phyloP scores from a whole-genome alignment of 1,284 basidiomycete species.

The Cystobasidium slooffiae region DNA sequence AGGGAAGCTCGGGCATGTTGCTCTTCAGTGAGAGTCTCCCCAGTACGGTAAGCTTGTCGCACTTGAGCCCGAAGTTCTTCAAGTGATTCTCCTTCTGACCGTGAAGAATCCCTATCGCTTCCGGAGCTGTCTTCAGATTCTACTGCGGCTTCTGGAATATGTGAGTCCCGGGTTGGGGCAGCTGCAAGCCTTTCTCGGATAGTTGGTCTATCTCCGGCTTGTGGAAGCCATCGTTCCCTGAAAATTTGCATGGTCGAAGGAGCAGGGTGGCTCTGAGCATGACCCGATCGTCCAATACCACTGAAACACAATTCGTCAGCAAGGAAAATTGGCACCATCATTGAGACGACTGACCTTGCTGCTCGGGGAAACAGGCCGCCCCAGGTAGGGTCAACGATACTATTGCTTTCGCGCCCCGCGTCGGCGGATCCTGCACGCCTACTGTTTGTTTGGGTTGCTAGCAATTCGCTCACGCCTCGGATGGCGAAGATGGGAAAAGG shows the following conservation, averaged over 20 bases:
- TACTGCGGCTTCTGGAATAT: too few species aligned
- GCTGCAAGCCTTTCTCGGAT: too few species aligned
- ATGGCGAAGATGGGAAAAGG: constrained; percentile 48
- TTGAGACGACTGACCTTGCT: constrained; percentile 18
- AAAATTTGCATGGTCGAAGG: not conserved
- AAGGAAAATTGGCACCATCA: not conserved
- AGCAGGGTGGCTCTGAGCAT: not conserved
- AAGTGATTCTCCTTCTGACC: too few species aligned
- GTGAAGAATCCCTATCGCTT: too few species aligned
- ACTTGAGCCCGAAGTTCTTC: too few species aligned
- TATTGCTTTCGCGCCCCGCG: not conserved
- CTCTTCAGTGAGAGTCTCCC: too few species aligned
- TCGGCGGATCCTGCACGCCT: constrained; percentile 20
- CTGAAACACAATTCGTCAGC: not conserved
- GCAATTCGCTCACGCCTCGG: constrained; percentile 39
- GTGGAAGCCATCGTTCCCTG: not conserved
- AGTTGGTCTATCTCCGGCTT: too few species aligned
- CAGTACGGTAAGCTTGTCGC: too few species aligned
- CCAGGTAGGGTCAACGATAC: constrained; percentile 21
- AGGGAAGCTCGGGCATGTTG: too few species aligned
- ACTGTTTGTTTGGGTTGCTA: constrained; percentile 24
- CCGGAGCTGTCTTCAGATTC: too few species aligned
- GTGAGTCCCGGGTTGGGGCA: too few species aligned
- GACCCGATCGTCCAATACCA: not conserved
- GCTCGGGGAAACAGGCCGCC: constrained; percentile 20